Conservation (phyloP, 805 yeast genomes). For the Candida pseudofarinosa region DNA sequence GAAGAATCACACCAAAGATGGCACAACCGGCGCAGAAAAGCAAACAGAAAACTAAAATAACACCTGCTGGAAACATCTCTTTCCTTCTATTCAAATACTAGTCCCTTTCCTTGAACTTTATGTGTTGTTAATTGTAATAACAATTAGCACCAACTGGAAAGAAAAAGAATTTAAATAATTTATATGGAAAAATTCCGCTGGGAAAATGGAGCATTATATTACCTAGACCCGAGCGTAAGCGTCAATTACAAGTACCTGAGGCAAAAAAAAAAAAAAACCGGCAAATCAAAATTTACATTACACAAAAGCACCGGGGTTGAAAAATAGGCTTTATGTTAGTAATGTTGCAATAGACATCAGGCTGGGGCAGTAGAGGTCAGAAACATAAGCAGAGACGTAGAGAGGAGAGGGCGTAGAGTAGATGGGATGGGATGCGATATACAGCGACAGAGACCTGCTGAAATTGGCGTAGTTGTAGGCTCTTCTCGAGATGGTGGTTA, state of each 20-base stretch:
- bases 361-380: too few species aligned
- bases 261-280: background rate
- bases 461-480: too few species aligned
- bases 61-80: slow-evolving; percentile 68
- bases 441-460: too few species aligned
- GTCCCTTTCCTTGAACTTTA: background rate
- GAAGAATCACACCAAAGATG: slow-evolving; percentile 32
- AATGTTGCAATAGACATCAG: too few species aligned
- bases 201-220: slow-evolving; percentile 4
- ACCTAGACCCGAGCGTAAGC: background rate
- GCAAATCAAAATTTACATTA: background rate
- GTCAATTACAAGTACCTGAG: background rate
- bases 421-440: too few species aligned
- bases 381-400: too few species aligned
- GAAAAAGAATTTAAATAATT: slow-evolving; percentile 1
- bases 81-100: slow-evolving; percentile 16
- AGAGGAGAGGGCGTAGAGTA: too few species aligned
- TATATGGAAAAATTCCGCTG: slow-evolving; percentile 1
- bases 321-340: too few species aligned
- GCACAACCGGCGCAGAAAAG: slow-evolving; percentile 45
- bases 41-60: slow-evolving; percentile 62
- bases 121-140: slow-evolving; percentile 3
- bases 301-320: background rate
- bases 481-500: too few species aligned
- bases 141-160: slow-evolving; percentile 3